Evolutionary conservation across 2,329 filamentous ascomycete species (phyloP), one percentile per base, ranked within the genome.

Genomic region (Colletotrichum euphorbiae): DNA sequence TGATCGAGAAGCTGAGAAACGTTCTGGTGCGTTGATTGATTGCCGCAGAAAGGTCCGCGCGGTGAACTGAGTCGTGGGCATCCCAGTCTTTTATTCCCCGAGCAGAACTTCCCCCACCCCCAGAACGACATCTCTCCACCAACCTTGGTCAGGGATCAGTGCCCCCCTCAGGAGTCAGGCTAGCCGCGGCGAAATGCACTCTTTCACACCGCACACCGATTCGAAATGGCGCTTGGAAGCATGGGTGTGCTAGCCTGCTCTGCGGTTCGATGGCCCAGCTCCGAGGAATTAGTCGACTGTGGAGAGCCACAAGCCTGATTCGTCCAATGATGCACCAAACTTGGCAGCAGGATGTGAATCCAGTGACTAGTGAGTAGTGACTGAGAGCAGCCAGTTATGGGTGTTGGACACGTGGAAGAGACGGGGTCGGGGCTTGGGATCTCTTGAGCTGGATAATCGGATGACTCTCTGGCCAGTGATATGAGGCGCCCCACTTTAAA

Each of bases 131-230:
- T 12, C 0, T 40, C 51, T n/a, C 51, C 51, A 54, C 51, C 51
- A 54, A 19, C n/a, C 33, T 24, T n/a, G 8, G 28, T 19, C 51
- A n/a, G 21, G 17, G 33, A 17, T 24, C 33, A 38, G 51, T 40
- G 51, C 51, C 51, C 51, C 51, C n/a, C n/a, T n/a, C n/a, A n/a
- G n/a, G n/a, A n/a, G n/a, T 11, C 51, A 40, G 17, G n/a, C 33
- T 40, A 11, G 12, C 6, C 2, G 13, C 51, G 33, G 17, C 31
- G 17, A 40, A 31, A 54, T 19, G 31, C n/a, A 33, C 24, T 52
- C 15, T 15, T 15, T 43, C n/a, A 54, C 33, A 40, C 51, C 33
- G 33, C 51, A 40, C 51, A 54, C 31, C 51, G 51, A 31, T 21
- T 52, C 6, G 3, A 8, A 40, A 11, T n/a, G 11, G 19, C 21